Conservation (phyloP, 2,329 filamentous ascomycete genomes). For the Tolypocladium sp. region DNA sequence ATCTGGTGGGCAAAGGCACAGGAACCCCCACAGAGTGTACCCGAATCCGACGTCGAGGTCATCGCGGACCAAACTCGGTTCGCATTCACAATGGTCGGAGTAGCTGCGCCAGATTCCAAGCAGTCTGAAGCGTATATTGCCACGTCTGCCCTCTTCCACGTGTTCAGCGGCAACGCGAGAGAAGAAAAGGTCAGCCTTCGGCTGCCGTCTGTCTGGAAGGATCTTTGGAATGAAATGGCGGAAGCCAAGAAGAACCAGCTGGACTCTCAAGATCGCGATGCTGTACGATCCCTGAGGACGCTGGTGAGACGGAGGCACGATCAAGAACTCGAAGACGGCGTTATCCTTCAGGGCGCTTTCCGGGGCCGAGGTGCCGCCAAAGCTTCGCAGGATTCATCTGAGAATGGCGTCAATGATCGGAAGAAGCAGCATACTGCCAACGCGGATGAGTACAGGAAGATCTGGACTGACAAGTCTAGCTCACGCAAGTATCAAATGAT, state of each 20-base stretch:
- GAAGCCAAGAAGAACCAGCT: constrained; percentile 59
- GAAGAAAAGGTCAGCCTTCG: constrained; percentile 80
- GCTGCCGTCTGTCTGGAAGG: constrained; percentile 72
- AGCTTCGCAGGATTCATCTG: constrained; percentile 35
- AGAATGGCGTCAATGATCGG: constrained; percentile 38
- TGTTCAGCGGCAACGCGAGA: constrained; percentile 68
- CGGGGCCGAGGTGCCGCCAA: constrained; percentile 46
- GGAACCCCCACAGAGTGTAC: constrained; percentile 27
- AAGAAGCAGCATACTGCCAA: constrained; percentile 26
- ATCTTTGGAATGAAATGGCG: constrained; percentile 74
- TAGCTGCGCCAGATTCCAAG: constrained; percentile 64
- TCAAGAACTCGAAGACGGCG: constrained; percentile 61
- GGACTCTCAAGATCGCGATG: constrained; percentile 61
- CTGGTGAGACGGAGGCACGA: constrained; percentile 61
- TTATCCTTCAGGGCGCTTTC: constrained; percentile 71
- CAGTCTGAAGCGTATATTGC: constrained; percentile 86
- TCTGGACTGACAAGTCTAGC: constrained; percentile 50
- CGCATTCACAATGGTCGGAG: constrained; percentile 61
- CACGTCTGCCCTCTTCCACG: constrained; percentile 70
- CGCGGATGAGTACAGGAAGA: constrained; percentile 42
- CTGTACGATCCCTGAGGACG: constrained; percentile 59
- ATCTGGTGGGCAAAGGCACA: constrained; percentile 75
- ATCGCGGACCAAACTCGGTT: constrained; percentile 41
- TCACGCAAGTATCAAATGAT: constrained; percentile 65
- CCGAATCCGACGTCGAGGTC: constrained; percentile 32